Evolutionary conservation across 2,329 filamentous ascomycete species (phyloP), one percentile per base, ranked within the genome.

Genomic region (Neopestalotiopsis sp.): DNA sequence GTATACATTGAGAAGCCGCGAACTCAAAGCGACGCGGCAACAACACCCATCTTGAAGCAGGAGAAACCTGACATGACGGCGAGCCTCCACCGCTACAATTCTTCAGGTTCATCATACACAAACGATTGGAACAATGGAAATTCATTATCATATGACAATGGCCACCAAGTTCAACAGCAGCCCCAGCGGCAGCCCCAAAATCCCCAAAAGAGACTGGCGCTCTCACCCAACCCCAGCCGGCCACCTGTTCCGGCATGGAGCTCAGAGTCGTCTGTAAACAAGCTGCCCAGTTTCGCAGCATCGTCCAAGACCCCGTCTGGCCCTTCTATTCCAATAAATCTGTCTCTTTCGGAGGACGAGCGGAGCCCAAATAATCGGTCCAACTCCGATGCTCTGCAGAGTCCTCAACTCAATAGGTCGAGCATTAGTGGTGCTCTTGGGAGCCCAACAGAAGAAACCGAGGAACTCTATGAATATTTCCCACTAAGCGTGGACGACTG

Each of bases 401-500:
- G 87, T 71, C 87, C 87, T 1, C 84, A 72, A 69, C 71, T 71
- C 73, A 79, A 68, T 71, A 78, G 69, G 72, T 67, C 77, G 5
- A 74, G 76, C 10, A 75, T 77, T 1, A 80, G 76, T 4, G 79
- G 81, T 28, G 80, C 80, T 66, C 73, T 85, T 73, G 87, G 88
- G 77, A 91, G 91, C 76, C 86, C 92, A 42, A 82, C 90, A 72
- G 94, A 97, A 74, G 92, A 91, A 74, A 91, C 91, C 0, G 95
- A 98, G 80, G 84, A 95, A 72, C 83, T 98, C 20, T 98, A 98
- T 78, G 95, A 98, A 81, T 98, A 98, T 78, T 98, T 98, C 72
- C 95, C 95, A 0, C 85, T 98, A 17, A 94, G 92, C 63, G 83
- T 97, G 69, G 94, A 98, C 78, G 95, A 98, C 76, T 98, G 92